Conservation (phyloP, 2,329 filamentous ascomycete genomes). For the Zymoseptoria crescenta region DNA sequence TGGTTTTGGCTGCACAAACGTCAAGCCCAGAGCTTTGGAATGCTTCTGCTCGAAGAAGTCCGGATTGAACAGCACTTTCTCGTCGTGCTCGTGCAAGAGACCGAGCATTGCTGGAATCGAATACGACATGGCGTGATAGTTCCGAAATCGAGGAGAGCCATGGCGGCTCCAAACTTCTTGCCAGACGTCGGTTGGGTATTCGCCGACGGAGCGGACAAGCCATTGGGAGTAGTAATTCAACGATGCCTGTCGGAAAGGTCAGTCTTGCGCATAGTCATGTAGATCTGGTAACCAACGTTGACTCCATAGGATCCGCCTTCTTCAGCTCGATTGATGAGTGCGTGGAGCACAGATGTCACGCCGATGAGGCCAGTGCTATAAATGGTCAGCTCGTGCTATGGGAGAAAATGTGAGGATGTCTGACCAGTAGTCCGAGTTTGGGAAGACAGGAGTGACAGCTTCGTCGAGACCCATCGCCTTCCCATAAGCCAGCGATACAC, state of each 20-base stretch:
- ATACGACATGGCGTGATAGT: constrained; percentile 44
- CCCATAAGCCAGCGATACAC: constrained; percentile 11
- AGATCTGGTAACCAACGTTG: constrained; percentile 3
- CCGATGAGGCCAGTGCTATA: constrained; percentile 19
- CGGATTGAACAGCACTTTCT: constrained; percentile 37
- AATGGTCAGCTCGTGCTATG: neutral
- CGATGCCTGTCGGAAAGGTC: neutral
- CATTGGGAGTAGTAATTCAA: constrained; percentile 26
- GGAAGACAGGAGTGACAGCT: constrained; percentile 20
- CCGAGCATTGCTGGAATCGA: constrained; percentile 35
- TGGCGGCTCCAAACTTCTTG: constrained; percentile 41
- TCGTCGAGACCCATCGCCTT: constrained; percentile 13
- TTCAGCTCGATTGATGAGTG: constrained; percentile 18
- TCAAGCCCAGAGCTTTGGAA: constrained; percentile 32
- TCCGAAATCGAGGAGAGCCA: constrained; percentile 42
- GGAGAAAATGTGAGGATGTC: neutral
- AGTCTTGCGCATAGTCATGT: neutral
- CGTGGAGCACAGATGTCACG: constrained; percentile 16
- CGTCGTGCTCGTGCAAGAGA: constrained; percentile 35
- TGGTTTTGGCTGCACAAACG: constrained; percentile 38
- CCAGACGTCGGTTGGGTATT: constrained; percentile 36
- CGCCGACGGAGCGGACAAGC: constrained; percentile 21
- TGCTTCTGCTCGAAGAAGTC: constrained; percentile 43
- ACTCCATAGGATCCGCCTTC: constrained; percentile 21
- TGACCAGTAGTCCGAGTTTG: constrained; percentile 20